Percentiles rank a stretch among this genome's conserved stretches.
phyloP scores from a whole-genome alignment of 192 early-diverging fungal genomes.

The Rhizoclosmatium sp. region DNA sequence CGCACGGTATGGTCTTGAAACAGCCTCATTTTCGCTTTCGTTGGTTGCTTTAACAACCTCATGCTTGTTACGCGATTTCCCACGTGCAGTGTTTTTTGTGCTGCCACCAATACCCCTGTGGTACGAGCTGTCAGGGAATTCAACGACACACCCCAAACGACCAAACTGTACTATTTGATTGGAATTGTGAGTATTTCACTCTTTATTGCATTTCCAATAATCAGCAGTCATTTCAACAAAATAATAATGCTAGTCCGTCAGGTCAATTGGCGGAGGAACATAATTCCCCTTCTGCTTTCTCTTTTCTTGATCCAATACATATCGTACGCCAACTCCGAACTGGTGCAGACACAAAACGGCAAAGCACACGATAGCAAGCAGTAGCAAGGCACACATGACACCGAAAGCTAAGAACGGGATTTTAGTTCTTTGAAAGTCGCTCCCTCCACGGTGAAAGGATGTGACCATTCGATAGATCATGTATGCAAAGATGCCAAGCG shows the following conservation, averaged over 20 bases:
- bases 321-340: constrained; percentile 1
- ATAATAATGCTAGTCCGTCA: too few relatives aligned
- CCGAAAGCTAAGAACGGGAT: constrained; percentile 13
- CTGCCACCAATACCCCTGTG: too few relatives aligned
- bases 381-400: background rate
- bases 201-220: background rate
- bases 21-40: too few relatives aligned
- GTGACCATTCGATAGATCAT: background rate
- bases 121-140: too few relatives aligned
- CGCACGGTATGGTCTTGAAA: too few relatives aligned
- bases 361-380: background rate
- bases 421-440: background rate
- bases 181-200: too few relatives aligned
- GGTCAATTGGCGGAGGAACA: background rate
- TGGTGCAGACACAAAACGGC: background rate
- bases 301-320: constrained; percentile 3
- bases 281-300: background rate
- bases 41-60: too few relatives aligned
- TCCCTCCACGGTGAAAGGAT: constrained; percentile 4
- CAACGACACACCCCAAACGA: too few relatives aligned
- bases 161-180: too few relatives aligned
- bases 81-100: too few relatives aligned
- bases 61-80: too few relatives aligned
- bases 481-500: constrained; percentile 15
- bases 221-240: background rate